Evolutionary conservation across 257 asterid species (phyloP), one percentile per base, ranked within the genome.

Genomic region (Solanum gandarillasii): DNA sequence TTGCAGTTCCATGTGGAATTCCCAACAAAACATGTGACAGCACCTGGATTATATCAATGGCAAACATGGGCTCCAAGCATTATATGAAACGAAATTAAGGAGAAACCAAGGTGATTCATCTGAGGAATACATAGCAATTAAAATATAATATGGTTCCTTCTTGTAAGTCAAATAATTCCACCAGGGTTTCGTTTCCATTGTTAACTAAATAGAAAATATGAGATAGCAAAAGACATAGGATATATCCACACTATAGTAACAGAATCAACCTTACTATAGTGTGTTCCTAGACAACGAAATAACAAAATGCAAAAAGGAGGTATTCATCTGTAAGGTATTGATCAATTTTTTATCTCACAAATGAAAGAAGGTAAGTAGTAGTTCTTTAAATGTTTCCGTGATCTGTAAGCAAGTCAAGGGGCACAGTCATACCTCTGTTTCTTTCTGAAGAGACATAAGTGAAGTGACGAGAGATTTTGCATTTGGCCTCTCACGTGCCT

Each of bases 401-500:
- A 46, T 43, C 16, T 41, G 36, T 41, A 78, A 39, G 84, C 13
- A 78, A 78, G 84, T 75, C 58, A 6, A 75, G 83, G 83, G 60
- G 48, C 23, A 76, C 3, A 85, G 20, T 34, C 87, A 38, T 91
- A 90, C 98, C 95, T 95, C 95, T 41, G 93, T 89, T 92, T 95
- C 98, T 89, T 92, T 96, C 90, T 96, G 98, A 87, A 96, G 97
- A 84, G 97, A 87, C 31, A 87, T 38, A 86, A 96, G 95, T 75
- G 94, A 92, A 81, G 94, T 71, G 86, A 91, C 95, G 12, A 96
- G 95, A 23, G 97, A 93, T 90, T 93, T 95, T 2, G 96, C 93
- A 39, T 93, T 96, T 38, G 99, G 99, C 94, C 99, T 95, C 90
- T 96, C 99, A 10, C 99, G 96, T 20, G 98, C 95, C 90, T 96